Evolutionary conservation across 2,329 filamentous ascomycete species (phyloP), one percentile per base, ranked within the genome.

Genomic region (Leptosphaerulina australis): DNA sequence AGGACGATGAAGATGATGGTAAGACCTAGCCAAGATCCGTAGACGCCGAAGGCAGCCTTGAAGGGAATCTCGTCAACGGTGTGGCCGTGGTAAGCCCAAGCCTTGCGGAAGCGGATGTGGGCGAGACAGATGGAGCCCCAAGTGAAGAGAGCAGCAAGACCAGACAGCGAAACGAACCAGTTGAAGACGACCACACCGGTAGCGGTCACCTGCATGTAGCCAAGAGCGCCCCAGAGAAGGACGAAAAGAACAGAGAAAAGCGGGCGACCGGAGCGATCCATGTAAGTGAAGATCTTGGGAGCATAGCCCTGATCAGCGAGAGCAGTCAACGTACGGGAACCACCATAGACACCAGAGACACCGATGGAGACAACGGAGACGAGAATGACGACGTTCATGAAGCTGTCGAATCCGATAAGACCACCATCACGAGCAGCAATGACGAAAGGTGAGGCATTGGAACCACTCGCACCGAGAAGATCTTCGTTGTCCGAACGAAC

Each of bases 111-210:
- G 47, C 91, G 90, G 67, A 97, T 95, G 74, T 97, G 92, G 18
- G 88, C 84, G n/a, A 95, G 76, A 72, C 91, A 96, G 71, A 96
- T 93, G 58, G 88, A 88, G 46, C 81, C 84, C 89, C 89, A 92
- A 4, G 88, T 91, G 76, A 92, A 89, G 68, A 91, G 82, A 35
- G 83, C 86, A 8, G 86, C 88, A 18, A 91, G 80, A 37, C 86
- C 88, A 1, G 87, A 89, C 37, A 91, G 80, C 51, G 88, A 83
- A 31, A 89, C 79, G 72, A 96, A 83, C 91, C 92, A 96, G 64
- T 83, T 81, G 58, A 96, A 88, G 56, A 83, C 71, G 5, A 31
- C 41, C 3, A 75, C 71, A 55, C 88, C 88, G 10, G 66, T 59
- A n/a, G 68, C 40, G 46, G 60, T 57, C 47, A 72, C 50, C 56